Evolutionary conservation across 2,329 filamentous ascomycete genomes (phyloP).

Genomic region (Septoria petroselini): DNA sequence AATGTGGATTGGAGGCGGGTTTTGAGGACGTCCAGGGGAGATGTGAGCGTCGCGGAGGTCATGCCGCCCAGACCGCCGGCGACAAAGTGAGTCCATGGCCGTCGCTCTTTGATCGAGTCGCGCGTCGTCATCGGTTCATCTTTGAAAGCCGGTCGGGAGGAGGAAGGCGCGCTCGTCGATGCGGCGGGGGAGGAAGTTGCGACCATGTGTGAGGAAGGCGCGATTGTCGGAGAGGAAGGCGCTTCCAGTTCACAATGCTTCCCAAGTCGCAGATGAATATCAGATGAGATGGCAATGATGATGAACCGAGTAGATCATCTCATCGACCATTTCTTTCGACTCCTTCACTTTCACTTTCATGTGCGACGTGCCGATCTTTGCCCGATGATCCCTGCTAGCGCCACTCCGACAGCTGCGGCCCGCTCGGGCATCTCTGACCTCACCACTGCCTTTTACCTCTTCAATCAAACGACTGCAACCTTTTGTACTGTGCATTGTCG

Average conservation of each 20-base stretch:
- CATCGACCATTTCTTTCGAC: not conserved
- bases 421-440: constrained; percentile 12
- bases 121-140: constrained; percentile 23
- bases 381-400: not conserved
- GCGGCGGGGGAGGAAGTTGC: constrained; percentile 10
- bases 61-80: constrained; percentile 88
- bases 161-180: constrained; percentile 6
- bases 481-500: not conserved
- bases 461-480: constrained; percentile 4
- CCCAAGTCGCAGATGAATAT: not conserved
- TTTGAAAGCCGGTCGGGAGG: constrained; percentile 31
- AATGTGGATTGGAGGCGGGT: constrained; percentile 92
- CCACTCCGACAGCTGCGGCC: constrained; percentile 1
- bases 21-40: constrained; percentile 89
- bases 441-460: not conserved
- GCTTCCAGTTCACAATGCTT: too few relatives aligned
- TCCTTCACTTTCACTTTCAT: too few relatives aligned
- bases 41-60: constrained; percentile 87
- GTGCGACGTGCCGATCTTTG: not conserved
- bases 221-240: too few relatives aligned
- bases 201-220: constrained; percentile 6
- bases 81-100: constrained; percentile 88
- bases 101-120: constrained; percentile 41
- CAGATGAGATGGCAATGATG: not conserved
- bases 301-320: not conserved